A percentile compares a stretch with the other conserved stretches of the same genome.
phyloP scores from a whole-genome alignment of 1,139 yeast species.

The Fermentozyma sake region DNA sequence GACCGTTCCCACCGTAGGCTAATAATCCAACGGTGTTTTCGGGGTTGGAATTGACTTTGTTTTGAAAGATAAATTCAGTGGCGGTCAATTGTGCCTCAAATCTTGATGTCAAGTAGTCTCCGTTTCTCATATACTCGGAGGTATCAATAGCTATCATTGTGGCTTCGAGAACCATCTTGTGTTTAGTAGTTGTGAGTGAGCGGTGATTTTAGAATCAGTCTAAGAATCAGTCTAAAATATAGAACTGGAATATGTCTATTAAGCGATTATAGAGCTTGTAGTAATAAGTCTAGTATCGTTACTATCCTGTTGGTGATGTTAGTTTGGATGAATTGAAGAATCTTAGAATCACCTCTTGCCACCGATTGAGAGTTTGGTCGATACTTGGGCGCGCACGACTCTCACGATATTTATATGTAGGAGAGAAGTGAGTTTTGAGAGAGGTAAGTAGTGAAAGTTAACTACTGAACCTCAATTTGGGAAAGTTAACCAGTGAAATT shows the following conservation, averaged over 20 bases:
- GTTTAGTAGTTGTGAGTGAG: no score
- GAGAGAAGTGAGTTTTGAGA: no score
- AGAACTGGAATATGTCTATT: no score
- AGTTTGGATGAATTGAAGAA: no score
- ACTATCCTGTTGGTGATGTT: no score
- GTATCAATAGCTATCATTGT: constrained; percentile 93
- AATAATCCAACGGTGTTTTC: constrained; percentile 91
- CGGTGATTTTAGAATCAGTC: no score
- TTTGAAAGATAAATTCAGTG: constrained; percentile 83
- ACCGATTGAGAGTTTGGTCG: not conserved
- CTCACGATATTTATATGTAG: not conserved
- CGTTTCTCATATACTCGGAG: constrained; percentile 94
- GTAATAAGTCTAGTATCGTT: no score
- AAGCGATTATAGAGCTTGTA: no score
- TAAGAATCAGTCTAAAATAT: no score
- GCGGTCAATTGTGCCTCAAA: constrained; percentile 93
- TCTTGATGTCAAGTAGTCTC: constrained; percentile 86
- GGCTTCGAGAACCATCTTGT: constrained; percentile 85
- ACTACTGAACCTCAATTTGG: not conserved
- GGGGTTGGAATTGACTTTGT: constrained; percentile 84
- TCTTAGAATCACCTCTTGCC: not conserved
- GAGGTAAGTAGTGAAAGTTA: no score
- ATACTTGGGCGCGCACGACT: not conserved
- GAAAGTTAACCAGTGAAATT: not conserved
- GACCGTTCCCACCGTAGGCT: constrained; percentile 82